A percentile compares a stretch with the other conserved stretches of the same genome.
Evolutionary conservation across 192 early-diverging fungal genomes (phyloP).

Genomic region (Thoreauomyces humboldtii): DNA sequence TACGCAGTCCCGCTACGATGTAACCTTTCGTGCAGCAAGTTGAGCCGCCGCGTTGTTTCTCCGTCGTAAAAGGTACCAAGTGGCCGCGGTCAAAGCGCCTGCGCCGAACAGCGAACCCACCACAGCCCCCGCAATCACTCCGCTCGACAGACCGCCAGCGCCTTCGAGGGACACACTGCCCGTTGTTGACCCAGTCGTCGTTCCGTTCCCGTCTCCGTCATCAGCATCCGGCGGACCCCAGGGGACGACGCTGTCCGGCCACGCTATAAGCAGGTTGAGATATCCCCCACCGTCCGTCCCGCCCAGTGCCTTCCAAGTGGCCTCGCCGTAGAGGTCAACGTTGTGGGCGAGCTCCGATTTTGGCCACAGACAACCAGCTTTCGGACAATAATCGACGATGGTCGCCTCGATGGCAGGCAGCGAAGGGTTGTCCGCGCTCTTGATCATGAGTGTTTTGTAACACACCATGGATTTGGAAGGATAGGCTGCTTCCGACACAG

Average conservation of each 20-base stretch:
- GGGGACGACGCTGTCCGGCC: conserved; percentile 23
- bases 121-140: too few relatives aligned
- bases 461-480: conserved; percentile 20
- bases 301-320: conserved; percentile 29
- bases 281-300: conserved; percentile 21
- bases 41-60: too few relatives aligned
- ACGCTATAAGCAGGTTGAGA: conserved; percentile 27
- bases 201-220: neutral
- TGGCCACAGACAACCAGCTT: conserved; percentile 29
- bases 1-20: too few relatives aligned
- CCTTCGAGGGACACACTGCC: too few relatives aligned
- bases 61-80: too few relatives aligned
- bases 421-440: conserved; percentile 9
- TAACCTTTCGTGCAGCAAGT: too few relatives aligned
- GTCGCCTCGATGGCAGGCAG: conserved; percentile 14
- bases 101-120: too few relatives aligned
- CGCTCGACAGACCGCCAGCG: too few relatives aligned
- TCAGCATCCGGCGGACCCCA: neutral
- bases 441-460: conserved; percentile 25
- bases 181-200: too few relatives aligned
- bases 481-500: conserved; percentile 34
- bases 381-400: conserved; percentile 43
- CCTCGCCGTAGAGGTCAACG: conserved; percentile 43
- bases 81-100: too few relatives aligned
- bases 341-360: conserved; percentile 22